phyloP scores from a whole-genome alignment of 805 yeast genomes.

The Zygoascus tannicola region DNA sequence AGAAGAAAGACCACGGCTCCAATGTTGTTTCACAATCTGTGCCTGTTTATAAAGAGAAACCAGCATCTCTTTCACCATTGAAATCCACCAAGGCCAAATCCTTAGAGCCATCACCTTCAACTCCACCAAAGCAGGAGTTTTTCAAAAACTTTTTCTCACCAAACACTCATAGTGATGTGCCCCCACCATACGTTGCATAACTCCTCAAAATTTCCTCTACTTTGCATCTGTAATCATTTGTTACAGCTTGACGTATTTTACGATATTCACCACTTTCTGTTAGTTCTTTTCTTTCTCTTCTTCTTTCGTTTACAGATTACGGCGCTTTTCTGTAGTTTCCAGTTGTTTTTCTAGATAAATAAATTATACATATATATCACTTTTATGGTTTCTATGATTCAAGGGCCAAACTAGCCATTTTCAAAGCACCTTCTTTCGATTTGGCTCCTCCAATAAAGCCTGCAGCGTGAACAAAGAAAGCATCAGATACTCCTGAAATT shows the following conservation, averaged over 20 bases:
- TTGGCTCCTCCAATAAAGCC: conserved; percentile 96
- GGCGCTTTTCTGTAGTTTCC: neutral
- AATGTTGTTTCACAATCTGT: no score
- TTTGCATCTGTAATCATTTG: no score
- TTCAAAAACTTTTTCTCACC: conserved; percentile 16
- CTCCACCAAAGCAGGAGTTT: conserved; percentile 2
- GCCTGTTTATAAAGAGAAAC: no score
- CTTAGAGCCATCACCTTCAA: neutral
- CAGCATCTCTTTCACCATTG: no score
- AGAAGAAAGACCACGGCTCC: no score
- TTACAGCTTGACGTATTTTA: neutral
- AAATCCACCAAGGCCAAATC: neutral
- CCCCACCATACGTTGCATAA: conserved; percentile 19
- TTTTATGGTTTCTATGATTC: neutral
- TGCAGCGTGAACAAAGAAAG: conserved; percentile 86
- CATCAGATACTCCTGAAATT: conserved; percentile 71
- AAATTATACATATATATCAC: neutral
- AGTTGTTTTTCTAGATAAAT: neutral
- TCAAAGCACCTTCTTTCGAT: conserved; percentile 65
- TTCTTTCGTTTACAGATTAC: neutral
- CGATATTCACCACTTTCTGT: conserved; percentile 1
- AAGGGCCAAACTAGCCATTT: conserved; percentile 51
- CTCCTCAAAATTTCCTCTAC: neutral
- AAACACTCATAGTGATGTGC: conserved; percentile 6
- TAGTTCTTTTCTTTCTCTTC: neutral